Conservation (phyloP, 805 yeast genomes). For the Cephaloascus fragrans region DNA sequence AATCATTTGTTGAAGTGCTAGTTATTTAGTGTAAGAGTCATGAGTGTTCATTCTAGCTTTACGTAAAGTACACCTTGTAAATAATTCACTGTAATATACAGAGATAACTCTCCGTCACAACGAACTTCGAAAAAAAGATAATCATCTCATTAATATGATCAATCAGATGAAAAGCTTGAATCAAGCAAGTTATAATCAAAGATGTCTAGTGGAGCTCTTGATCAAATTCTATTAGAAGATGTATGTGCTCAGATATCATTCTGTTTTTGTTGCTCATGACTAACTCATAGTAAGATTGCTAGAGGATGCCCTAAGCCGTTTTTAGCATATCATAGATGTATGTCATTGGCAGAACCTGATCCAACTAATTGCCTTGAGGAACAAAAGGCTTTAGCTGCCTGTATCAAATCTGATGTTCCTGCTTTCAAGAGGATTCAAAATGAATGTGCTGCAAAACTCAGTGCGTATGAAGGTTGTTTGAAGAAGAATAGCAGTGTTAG, state of each 20-base stretch:
- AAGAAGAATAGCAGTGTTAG: conserved; percentile 31
- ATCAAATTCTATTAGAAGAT: conserved; percentile 70
- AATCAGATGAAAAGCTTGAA: no score
- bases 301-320: conserved; percentile 67
- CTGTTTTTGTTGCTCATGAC: not conserved
- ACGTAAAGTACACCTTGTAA: no score
- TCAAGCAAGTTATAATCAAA: not conserved
- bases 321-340: conserved; percentile 64
- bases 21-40: no score
- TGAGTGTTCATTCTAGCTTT: no score
- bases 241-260: conserved; percentile 18
- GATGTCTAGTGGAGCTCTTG: conserved; percentile 28
- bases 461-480: conserved; percentile 60
- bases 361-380: conserved; percentile 40
- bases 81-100: no score
- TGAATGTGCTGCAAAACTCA: conserved; percentile 47
- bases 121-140: no score
- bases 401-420: conserved; percentile 54
- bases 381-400: conserved; percentile 47
- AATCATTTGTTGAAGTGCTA: no score
- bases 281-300: conserved; percentile 36
- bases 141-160: no score
- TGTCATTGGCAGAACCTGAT: conserved; percentile 44
- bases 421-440: conserved; percentile 60
- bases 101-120: no score